Conservation (phyloP, 805 yeast species). For the Torulaspora franciscae region DNA sequence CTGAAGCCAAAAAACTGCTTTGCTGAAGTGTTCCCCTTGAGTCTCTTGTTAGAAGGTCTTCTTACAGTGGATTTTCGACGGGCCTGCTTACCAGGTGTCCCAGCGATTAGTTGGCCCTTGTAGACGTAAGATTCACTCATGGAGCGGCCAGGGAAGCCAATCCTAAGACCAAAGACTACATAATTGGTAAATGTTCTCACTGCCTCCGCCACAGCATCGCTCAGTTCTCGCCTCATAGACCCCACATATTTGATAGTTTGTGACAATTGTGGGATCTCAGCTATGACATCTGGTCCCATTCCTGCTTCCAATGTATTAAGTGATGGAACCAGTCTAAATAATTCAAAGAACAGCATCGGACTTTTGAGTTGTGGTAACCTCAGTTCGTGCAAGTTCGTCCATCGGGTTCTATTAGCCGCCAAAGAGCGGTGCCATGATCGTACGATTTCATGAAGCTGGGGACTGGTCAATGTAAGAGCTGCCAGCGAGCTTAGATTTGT, state of each 20-base stretch:
- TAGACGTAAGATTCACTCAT: neutral
- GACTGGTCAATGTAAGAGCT: slow-evolving; percentile 7
- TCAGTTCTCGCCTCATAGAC: neutral
- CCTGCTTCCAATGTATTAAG: slow-evolving; percentile 7
- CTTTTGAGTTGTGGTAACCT: slow-evolving; percentile 12
- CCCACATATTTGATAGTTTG: neutral
- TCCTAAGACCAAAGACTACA: neutral
- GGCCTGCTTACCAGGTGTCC: neutral
- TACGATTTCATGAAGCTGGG: slow-evolving; percentile 5
- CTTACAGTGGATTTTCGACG: neutral
- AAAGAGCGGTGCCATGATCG: slow-evolving; percentile 12
- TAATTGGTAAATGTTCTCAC: neutral
- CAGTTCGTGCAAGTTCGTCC: slow-evolving; percentile 11
- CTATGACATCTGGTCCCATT: slow-evolving; percentile 1
- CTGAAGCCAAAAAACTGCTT: slow-evolving; percentile 8
- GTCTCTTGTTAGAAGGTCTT: slow-evolving; percentile 6
- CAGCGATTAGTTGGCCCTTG: neutral
- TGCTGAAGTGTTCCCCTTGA: slow-evolving; percentile 3
- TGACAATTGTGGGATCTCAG: slow-evolving; percentile 8
- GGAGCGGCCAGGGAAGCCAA: neutral
- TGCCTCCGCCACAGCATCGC: neutral
- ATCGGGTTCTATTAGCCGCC: slow-evolving; percentile 2
- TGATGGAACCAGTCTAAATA: slow-evolving; percentile 9
- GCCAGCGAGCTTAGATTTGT: slow-evolving; percentile 8
- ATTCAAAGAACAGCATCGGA: slow-evolving; percentile 14